Conservation (phyloP, 371 early-diverging fungal genomes). For the Blakeslea trispora region DNA sequence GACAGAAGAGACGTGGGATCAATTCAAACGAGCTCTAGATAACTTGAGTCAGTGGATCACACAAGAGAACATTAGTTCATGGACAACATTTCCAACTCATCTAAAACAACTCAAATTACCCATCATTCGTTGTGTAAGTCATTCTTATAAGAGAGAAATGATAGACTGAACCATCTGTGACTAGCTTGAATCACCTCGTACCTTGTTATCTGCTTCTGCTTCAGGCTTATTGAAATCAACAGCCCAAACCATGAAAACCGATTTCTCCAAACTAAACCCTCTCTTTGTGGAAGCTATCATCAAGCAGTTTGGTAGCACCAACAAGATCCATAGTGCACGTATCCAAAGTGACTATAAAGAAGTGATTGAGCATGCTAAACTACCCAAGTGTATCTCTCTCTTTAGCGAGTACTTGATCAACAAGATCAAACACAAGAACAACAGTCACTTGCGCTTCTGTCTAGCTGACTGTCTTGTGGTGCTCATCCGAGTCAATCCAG, state of each 20-base stretch:
- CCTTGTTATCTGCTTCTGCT: not conserved
- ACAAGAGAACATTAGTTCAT: not conserved
- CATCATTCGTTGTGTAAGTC: not conserved
- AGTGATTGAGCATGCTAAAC: too few species aligned
- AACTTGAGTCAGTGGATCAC: not conserved
- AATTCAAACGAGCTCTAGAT: not conserved
- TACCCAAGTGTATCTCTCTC: too few species aligned
- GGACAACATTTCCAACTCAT: not conserved
- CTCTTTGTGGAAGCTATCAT: too few species aligned
- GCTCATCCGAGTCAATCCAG: not conserved
- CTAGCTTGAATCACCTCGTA: not conserved
- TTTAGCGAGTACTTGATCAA: too few species aligned
- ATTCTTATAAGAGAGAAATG: too few species aligned
- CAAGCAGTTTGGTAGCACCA: too few species aligned
- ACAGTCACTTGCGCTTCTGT: not conserved
- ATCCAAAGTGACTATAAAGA: too few species aligned
- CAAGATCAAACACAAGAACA: not conserved
- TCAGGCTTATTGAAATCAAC: not conserved
- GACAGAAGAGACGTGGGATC: slow-evolving; percentile 5
- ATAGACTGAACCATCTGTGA: not conserved
- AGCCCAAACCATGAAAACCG: not conserved
- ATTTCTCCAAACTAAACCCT: not conserved
- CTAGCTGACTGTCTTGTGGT: not conserved
- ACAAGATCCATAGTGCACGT: too few species aligned
- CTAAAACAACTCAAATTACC: not conserved